A percentile compares a stretch with the other conserved stretches of the same genome.
phyloP scores from a whole-genome alignment of 1,284 basidiomycete species.

The Cryptococcus sp. region DNA sequence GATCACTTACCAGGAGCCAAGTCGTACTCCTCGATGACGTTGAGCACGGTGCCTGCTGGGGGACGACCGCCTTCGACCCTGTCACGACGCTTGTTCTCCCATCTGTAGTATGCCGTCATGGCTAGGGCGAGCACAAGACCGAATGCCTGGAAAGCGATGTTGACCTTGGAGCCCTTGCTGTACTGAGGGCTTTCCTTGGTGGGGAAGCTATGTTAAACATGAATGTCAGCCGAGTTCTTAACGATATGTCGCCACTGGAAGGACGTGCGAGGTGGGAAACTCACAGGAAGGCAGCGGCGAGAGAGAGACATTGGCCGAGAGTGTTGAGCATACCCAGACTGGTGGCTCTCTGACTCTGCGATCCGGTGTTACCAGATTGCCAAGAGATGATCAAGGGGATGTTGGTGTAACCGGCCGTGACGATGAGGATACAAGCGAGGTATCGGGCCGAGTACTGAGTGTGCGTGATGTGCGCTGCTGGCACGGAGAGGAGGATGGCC shows the following conservation, averaged over 20 bases:
- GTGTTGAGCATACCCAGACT: slow-evolving; percentile 56
- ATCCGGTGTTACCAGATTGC: slow-evolving; percentile 47
- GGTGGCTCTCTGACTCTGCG: slow-evolving; percentile 52
- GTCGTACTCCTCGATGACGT: slow-evolving; percentile 40
- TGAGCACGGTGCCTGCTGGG: slow-evolving; percentile 30
- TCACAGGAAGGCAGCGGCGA: slow-evolving; percentile 53
- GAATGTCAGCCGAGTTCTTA: neutral
- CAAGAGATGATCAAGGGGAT: slow-evolving; percentile 50
- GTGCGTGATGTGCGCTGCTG: slow-evolving; percentile 31
- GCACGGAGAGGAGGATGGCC: slow-evolving; percentile 49
- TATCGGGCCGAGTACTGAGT: slow-evolving; percentile 47
- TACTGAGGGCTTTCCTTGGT: slow-evolving; percentile 49
- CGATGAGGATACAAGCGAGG: slow-evolving; percentile 53
- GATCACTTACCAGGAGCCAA: slow-evolving; percentile 33
- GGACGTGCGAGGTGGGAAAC: slow-evolving; percentile 1
- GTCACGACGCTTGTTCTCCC: slow-evolving; percentile 53
- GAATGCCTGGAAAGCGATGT: slow-evolving; percentile 52
- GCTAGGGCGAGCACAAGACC: slow-evolving; percentile 47
- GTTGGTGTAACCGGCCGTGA: slow-evolving; percentile 49
- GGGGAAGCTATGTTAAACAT: slow-evolving; percentile 43
- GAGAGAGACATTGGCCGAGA: slow-evolving; percentile 54
- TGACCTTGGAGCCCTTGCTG: slow-evolving; percentile 52
- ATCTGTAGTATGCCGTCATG: slow-evolving; percentile 51
- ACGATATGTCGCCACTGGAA: neutral
- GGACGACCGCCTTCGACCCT: slow-evolving; percentile 51